phyloP scores from a whole-genome alignment of 768 basidiomycete species.

The Pleurotus tuoliensis region DNA sequence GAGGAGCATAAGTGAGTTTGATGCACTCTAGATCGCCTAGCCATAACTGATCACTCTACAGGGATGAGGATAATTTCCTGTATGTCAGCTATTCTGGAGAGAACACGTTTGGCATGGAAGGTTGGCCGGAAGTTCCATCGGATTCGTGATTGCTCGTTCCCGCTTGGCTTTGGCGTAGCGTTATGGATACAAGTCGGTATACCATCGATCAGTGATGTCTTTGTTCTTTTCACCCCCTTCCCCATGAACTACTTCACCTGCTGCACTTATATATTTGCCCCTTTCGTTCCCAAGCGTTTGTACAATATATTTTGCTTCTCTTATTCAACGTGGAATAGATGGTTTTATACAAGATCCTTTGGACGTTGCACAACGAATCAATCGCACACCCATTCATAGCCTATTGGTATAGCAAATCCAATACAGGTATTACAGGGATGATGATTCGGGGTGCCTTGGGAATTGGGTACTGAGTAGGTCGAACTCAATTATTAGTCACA shows the following conservation, averaged over 20 bases:
- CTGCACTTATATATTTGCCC: not conserved
- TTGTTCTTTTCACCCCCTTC: not conserved
- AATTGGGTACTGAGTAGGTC: too few relatives aligned
- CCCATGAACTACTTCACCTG: not conserved
- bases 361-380: too few relatives aligned
- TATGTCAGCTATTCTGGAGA: slow-evolving; percentile 98
- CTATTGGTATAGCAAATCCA: too few relatives aligned
- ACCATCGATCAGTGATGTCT: slow-evolving; percentile 2
- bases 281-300: slow-evolving; percentile 1
- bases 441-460: too few relatives aligned
- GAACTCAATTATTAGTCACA: too few relatives aligned
- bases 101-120: slow-evolving; percentile 82
- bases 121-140: slow-evolving; percentile 42
- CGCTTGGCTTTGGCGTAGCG: not conserved
- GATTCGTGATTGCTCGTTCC: slow-evolving; percentile 28
- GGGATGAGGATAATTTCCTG: slow-evolving; percentile 98
- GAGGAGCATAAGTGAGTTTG: slow-evolving; percentile 95
- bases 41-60: slow-evolving; percentile 32
- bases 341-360: not conserved
- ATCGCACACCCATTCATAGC: too few relatives aligned
- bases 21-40: slow-evolving; percentile 1
- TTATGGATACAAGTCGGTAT: not conserved
- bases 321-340: slow-evolving; percentile 2
- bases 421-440: too few relatives aligned
- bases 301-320: slow-evolving; percentile 2